A percentile compares a stretch with the other conserved stretches of the same genome.
phyloP scores from a whole-genome alignment of 768 basidiomycete species.

The Pleurotus pulmonarius region DNA sequence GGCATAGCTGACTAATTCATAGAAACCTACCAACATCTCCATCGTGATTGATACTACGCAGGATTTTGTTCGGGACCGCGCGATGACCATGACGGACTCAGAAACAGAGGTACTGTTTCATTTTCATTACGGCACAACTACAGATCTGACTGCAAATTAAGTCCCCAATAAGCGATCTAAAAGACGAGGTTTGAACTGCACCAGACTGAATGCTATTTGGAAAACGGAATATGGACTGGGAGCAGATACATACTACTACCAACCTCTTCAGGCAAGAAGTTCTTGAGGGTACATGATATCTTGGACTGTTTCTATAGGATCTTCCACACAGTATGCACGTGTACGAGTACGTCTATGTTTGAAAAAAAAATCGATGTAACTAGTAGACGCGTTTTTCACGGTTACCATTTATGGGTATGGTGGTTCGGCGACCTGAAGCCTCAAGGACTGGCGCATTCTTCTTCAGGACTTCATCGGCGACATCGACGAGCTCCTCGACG shows the following conservation, averaged over 20 bases:
- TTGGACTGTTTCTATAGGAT: not conserved
- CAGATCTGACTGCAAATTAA: too few species aligned
- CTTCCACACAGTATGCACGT: not conserved
- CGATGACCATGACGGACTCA: slow-evolving; percentile 4
- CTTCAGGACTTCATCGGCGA: not conserved
- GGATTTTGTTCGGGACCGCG: slow-evolving; percentile 39
- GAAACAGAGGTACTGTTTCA: not conserved
- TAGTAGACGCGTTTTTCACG: not conserved
- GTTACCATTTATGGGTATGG: not conserved
- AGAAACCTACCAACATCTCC: slow-evolving; percentile 48
- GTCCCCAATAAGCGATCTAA: not conserved
- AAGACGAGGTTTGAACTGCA: not conserved
- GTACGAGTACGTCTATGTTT: not conserved
- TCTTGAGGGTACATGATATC: not conserved
- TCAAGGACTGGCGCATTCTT: not conserved
- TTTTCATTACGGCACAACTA: not conserved
- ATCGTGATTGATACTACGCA: slow-evolving; percentile 65
- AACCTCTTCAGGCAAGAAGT: not conserved
- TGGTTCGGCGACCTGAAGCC: not conserved
- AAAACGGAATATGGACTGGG: not conserved
- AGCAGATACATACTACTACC: not conserved
- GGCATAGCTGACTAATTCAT: not conserved
- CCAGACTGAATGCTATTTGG: not conserved
- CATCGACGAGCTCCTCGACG: not conserved
- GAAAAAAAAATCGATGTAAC: too few species aligned